These are phyloP conservation scores for Ceratobasidium sp. DNA, from an alignment of 1,284 basidiomycete species.

Conservation along the genomic window DNA sequence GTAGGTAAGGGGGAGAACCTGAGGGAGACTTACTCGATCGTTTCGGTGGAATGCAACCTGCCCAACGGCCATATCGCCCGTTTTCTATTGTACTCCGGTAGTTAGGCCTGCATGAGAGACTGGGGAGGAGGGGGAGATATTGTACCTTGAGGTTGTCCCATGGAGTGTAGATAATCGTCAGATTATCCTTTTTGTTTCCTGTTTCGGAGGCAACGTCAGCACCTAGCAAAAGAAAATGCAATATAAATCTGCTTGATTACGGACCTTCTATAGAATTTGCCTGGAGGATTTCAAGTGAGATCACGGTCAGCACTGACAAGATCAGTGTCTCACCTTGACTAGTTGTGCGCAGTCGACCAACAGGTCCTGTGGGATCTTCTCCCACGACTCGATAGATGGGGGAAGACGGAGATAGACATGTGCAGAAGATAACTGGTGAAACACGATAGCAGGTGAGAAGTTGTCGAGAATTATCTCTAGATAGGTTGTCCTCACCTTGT, in stretches of 20 bases:
- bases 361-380: conserved; percentile 81
- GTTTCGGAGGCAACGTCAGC: conserved; percentile 23
- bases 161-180: conserved; percentile 95
- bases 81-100: conserved; percentile 70
- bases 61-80: conserved; percentile 95
- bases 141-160: conserved; percentile 86
- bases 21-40: conserved; percentile 68
- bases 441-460: conserved; percentile 84
- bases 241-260: conserved; percentile 41
- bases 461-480: conserved; percentile 49
- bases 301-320: neutral
- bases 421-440: conserved; percentile 91
- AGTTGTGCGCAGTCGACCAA: conserved; percentile 91
- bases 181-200: conserved; percentile 97
- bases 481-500: conserved; percentile 52
- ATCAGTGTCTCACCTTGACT: conserved; percentile 67
- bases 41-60: conserved; percentile 95
- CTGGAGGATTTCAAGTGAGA: conserved; percentile 16
- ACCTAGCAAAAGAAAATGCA: conserved; percentile 32
- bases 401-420: conserved; percentile 94
- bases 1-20: neutral
- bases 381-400: conserved; percentile 80
- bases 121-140: neutral
- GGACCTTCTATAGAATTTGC: conserved; percentile 96
- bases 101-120: neutral